Conservation (phyloP, 2,329 filamentous ascomycete genomes). For the Ophioceras dolichostomum region DNA sequence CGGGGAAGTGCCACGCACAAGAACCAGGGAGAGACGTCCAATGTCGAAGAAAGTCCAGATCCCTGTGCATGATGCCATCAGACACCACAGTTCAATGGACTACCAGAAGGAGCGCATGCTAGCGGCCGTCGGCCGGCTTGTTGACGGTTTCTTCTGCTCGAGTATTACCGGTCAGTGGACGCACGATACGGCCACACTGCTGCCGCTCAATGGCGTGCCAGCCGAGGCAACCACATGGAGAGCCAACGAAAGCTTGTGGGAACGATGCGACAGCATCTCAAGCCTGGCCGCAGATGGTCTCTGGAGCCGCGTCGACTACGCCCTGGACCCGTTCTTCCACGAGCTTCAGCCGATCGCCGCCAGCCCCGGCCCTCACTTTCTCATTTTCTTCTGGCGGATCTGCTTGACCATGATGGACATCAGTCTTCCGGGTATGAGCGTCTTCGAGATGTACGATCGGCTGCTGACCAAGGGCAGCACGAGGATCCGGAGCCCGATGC, state of each 20-base stretch:
- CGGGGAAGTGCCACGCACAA: no score
- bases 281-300: not conserved
- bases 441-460: no score
- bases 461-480: no score
- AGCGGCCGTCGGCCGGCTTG: not conserved
- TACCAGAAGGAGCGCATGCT: no score
- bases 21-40: no score
- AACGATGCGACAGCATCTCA: not conserved
- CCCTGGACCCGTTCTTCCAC: not conserved
- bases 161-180: not conserved
- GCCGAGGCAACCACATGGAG: not conserved
- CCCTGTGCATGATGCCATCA: no score
- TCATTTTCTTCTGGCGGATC: not conserved
- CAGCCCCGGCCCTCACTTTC: not conserved
- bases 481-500: no score
- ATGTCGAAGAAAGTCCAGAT: no score
- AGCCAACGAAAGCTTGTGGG: not conserved
- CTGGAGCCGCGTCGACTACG: not conserved
- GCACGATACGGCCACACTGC: not conserved
- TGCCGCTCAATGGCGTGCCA: not conserved
- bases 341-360: not conserved
- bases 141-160: not conserved
- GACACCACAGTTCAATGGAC: no score
- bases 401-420: not conserved
- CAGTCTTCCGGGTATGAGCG: not conserved